A percentile compares a stretch with the other conserved stretches of the same genome.
These are phyloP conservation scores for Urostyla sp. DNA, from an alignment of 73 alveolate genomes.

Conservation along the genomic window DNA sequence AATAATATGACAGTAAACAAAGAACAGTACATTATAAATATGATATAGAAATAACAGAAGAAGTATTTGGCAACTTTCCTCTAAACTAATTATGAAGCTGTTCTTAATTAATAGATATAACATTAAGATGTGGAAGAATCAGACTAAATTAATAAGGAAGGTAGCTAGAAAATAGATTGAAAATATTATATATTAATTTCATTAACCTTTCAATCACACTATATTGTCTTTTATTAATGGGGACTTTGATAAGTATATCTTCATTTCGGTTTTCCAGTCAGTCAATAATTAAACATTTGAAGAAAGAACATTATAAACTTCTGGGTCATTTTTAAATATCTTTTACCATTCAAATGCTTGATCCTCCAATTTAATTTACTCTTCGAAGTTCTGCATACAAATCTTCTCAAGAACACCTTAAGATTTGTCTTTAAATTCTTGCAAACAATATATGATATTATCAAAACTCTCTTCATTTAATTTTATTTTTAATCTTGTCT, in stretches of 20 bases:
- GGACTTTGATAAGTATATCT: constrained; percentile 34
- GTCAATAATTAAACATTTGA: constrained; percentile 40
- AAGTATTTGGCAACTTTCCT: too few relatives aligned
- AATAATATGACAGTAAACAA: too few relatives aligned
- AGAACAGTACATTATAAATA: too few relatives aligned
- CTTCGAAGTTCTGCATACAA: background rate
- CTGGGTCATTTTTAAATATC: constrained; percentile 41
- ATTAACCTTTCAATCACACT: too few relatives aligned
- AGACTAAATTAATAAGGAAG: too few relatives aligned
- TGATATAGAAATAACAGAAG: too few relatives aligned
- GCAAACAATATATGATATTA: constrained; percentile 1
- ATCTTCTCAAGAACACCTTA: background rate
- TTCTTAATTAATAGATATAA: too few relatives aligned
- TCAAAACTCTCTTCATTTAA: constrained; percentile 49
- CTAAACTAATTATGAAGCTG: too few relatives aligned
- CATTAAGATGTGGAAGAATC: too few relatives aligned
- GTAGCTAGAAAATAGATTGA: too few relatives aligned
- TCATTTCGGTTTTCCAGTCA: constrained; percentile 58
- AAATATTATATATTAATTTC: too few relatives aligned
- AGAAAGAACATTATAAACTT: constrained; percentile 1
- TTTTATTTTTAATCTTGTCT: constrained; percentile 5
- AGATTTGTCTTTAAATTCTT: constrained; percentile 34
- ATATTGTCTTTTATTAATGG: constrained; percentile 20
- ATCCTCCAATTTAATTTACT: constrained; percentile 42
- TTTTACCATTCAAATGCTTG: constrained; percentile 39